phyloP scores from a whole-genome alignment of 352 stramenopile genomes.

The Phytophthora vignae region DNA sequence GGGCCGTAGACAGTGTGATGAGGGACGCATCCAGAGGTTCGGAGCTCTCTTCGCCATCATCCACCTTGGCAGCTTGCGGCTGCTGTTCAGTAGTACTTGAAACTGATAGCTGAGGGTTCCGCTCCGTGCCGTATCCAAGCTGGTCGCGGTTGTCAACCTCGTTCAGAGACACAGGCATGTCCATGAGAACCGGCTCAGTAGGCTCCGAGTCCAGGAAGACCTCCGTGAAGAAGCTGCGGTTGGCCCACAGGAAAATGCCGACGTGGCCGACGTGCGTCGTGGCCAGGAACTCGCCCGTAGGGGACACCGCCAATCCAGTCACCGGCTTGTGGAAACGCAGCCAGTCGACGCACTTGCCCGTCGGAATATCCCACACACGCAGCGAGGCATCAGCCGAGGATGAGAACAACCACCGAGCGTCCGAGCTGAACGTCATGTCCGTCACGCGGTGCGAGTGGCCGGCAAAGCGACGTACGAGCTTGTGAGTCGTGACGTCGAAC shows the following conservation, averaged over 20 bases:
- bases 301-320: conserved; percentile 93
- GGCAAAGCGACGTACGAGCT: conserved; percentile 89
- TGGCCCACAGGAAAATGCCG: conserved; percentile 96
- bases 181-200: conserved; percentile 83
- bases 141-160: conserved; percentile 80
- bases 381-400: conserved; percentile 88
- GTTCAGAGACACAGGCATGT: conserved; percentile 91
- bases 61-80: conserved; percentile 18
- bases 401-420: conserved; percentile 91
- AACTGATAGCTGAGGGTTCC: conserved; percentile 55
- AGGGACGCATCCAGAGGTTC: conserved; percentile 67
- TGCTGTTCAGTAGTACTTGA: conserved; percentile 7
- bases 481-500: conserved; percentile 86
- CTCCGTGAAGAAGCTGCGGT: conserved; percentile 94
- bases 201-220: conserved; percentile 88
- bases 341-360: conserved; percentile 96
- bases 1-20: conserved; percentile 81
- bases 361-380: conserved; percentile 96
- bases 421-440: conserved; percentile 90
- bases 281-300: conserved; percentile 96
- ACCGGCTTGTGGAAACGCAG: conserved; percentile 93
- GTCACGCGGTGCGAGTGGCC: conserved; percentile 87
- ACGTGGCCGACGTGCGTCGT: conserved; percentile 94
- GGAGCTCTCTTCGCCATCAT: conserved; percentile 38
- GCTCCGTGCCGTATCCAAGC: conserved; percentile 60